Conservation (phyloP, 768 basidiomycete species). For the Rhodotorula kratochvilovae region DNA sequence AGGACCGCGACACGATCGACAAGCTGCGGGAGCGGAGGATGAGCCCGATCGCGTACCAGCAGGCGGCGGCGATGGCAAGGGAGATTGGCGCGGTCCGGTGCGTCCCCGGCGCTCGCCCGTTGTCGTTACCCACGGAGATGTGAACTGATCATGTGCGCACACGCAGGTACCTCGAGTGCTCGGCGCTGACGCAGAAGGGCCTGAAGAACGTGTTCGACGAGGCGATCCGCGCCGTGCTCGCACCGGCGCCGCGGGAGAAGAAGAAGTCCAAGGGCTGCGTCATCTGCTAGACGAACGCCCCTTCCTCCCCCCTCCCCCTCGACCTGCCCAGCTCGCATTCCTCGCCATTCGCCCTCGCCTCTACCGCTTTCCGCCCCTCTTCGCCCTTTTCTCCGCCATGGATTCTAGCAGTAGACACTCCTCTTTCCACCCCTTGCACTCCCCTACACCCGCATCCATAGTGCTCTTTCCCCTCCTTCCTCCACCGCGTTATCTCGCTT, state of each 20-base stretch:
- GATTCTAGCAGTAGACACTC: too few relatives aligned
- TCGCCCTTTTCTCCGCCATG: neutral
- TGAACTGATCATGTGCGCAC: neutral
- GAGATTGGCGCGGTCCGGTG: conserved; percentile 89
- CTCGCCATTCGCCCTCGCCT: neutral
- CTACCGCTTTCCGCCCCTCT: neutral
- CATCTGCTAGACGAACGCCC: conserved; percentile 42
- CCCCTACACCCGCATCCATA: too few relatives aligned
- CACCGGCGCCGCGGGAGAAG: conserved; percentile 45
- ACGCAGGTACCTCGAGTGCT: conserved; percentile 74
- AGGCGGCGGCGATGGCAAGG: conserved; percentile 83
- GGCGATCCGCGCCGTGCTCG: conserved; percentile 84
- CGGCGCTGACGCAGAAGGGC: conserved; percentile 94
- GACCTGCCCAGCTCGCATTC: neutral
- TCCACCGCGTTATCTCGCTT: neutral
- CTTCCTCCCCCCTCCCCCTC: neutral
- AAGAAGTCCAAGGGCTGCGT: conserved; percentile 50
- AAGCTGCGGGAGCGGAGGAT: conserved; percentile 94
- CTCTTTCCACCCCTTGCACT: too few relatives aligned
- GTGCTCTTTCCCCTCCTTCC: neutral
- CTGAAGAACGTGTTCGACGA: conserved; percentile 99
- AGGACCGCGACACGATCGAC: conserved; percentile 86
- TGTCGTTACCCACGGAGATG: accelerated
- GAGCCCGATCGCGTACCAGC: conserved; percentile 86
- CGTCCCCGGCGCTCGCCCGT: conserved; percentile 8